Conservation (phyloP, 2,329 filamentous ascomycete species). For the Elsinoe batatas region DNA sequence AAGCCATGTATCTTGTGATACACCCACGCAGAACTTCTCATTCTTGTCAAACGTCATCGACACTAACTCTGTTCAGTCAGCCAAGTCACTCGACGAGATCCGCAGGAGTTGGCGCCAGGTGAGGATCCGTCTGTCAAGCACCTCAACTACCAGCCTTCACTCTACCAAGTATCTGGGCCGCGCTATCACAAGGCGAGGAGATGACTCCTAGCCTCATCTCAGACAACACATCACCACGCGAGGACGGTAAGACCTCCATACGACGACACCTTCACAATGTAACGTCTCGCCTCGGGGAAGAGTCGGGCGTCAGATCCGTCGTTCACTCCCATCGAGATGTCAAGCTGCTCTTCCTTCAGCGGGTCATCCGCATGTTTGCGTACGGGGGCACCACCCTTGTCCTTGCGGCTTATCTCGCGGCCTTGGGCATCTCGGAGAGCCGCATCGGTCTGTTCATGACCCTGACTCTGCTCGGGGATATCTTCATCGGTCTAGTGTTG, state of each 20-base stretch:
- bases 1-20: too few relatives aligned
- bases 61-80: too few relatives aligned
- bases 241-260: not conserved
- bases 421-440: conserved; percentile 22
- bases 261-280: not conserved
- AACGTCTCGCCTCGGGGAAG: not conserved
- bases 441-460: conserved; percentile 29
- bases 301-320: not conserved
- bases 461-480: conserved; percentile 26
- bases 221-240: not conserved
- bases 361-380: conserved; percentile 47
- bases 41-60: too few relatives aligned
- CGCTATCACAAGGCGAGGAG: too few relatives aligned
- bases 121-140: too few relatives aligned
- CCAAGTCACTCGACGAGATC: too few relatives aligned
- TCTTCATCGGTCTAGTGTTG: conserved; percentile 23
- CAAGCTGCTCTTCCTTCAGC: conserved; percentile 14
- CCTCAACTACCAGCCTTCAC: too few relatives aligned
- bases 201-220: not conserved
- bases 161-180: too few relatives aligned
- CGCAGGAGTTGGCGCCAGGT: too few relatives aligned
- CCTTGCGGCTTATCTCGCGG: conserved; percentile 24
- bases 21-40: too few relatives aligned
- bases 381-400: conserved; percentile 42
- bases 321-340: conserved; percentile 7